These are phyloP conservation scores for Emmonsia crescens DNA, from an alignment of 2,329 filamentous ascomycete genomes.

Conservation along the genomic window DNA sequence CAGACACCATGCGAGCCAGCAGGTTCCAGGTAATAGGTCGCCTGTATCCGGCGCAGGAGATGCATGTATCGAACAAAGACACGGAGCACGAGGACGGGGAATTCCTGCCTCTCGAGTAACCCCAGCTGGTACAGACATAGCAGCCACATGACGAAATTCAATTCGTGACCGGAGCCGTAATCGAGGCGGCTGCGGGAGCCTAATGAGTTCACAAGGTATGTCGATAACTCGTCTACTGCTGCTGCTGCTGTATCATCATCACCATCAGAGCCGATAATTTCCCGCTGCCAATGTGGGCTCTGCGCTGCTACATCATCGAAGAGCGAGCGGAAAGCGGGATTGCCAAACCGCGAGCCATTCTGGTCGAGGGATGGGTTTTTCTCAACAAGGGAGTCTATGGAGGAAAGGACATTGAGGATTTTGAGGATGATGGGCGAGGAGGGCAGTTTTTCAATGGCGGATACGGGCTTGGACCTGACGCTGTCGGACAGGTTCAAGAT, in stretches of 20 bases:
- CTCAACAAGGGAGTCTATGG: constrained; percentile 55
- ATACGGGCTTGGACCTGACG: constrained; percentile 59
- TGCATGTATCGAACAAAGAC: constrained; percentile 74
- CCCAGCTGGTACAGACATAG: constrained; percentile 80
- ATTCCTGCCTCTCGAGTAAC: constrained; percentile 53
- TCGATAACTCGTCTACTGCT: constrained; percentile 60
- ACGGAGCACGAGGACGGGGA: constrained; percentile 61
- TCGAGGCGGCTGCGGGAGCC: constrained; percentile 82
- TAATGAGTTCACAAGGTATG: constrained; percentile 73
- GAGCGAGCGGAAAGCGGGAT: constrained; percentile 78
- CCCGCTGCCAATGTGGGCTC: constrained; percentile 31
- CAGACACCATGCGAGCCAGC: constrained; percentile 96
- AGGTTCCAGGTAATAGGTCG: constrained; percentile 91
- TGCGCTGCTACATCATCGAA: constrained; percentile 45
- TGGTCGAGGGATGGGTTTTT: constrained; percentile 73
- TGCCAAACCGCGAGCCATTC: constrained; percentile 83
- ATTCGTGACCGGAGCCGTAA: constrained; percentile 93
- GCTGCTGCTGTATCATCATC: constrained; percentile 11
- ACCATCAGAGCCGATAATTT: constrained; percentile 28
- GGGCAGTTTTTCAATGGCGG: constrained; percentile 41
- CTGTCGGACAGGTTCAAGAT: constrained; percentile 78
- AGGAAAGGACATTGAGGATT: constrained; percentile 59
- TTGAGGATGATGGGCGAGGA: constrained; percentile 51
- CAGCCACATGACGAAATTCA: constrained; percentile 95
- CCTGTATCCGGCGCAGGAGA: constrained; percentile 80